Percentiles rank a stretch among this genome's conserved stretches.
Conservation (phyloP, 83 land plant genomes). For the Thuja plicata region DNA sequence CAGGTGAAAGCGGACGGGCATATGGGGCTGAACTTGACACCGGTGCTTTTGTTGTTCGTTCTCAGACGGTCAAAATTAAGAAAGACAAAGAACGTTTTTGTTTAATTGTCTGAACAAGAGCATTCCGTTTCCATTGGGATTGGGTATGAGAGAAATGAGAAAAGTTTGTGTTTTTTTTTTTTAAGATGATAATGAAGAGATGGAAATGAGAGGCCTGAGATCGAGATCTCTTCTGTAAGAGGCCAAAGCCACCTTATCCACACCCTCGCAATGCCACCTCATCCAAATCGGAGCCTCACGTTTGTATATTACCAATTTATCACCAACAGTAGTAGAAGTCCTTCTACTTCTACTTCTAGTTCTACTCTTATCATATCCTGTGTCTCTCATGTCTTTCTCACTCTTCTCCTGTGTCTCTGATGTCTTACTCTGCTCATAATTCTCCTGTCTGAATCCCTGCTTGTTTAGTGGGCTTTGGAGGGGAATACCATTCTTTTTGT, state of each 20-base stretch:
- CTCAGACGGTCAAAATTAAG: not conserved
- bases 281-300: conserved; percentile 9
- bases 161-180: not conserved
- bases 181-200: not conserved
- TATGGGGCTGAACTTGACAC: not conserved
- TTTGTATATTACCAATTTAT: not conserved
- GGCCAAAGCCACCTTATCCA: conserved; percentile 2
- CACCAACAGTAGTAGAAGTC: too few relatives aligned
- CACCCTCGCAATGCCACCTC: conserved; percentile 1
- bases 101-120: not conserved
- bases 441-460: not conserved
- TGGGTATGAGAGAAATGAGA: not conserved
- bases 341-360: too few relatives aligned
- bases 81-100: not conserved
- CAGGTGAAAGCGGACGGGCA: not conserved
- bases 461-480: too few relatives aligned
- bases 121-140: not conserved
- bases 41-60: not conserved
- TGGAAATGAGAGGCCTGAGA: conserved; percentile 10
- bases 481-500: not conserved
- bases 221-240: not conserved
- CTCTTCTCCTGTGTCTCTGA: not conserved
- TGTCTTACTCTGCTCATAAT: not conserved
- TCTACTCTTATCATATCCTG: not conserved
- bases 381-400: not conserved